These are phyloP conservation scores for Naganishia albida DNA, from an alignment of 1,284 basidiomycete genomes.

Conservation along the genomic window DNA sequence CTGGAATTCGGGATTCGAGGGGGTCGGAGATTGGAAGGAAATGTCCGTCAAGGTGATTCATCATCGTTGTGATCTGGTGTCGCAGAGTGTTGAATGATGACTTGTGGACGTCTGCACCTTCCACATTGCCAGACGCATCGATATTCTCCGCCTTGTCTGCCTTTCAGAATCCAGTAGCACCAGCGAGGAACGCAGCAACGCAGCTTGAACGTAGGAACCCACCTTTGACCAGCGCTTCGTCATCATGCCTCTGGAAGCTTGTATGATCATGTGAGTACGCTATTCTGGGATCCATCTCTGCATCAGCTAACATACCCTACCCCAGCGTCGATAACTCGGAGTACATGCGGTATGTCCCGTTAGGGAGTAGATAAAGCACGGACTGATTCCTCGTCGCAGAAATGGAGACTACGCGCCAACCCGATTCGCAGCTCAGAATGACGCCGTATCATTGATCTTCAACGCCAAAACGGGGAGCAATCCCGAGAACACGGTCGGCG, in stretches of 20 bases:
- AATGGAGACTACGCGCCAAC: constrained; percentile 93
- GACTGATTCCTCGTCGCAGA: constrained; percentile 36
- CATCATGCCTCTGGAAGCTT: constrained; percentile 89
- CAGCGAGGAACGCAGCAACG: background rate
- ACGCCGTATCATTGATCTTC: constrained; percentile 89
- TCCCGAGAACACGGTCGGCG: constrained; percentile 93
- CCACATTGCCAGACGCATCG: too few species aligned
- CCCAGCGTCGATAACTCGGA: constrained; percentile 85
- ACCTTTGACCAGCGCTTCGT: constrained; percentile 22
- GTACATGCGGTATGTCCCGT: constrained; percentile 68
- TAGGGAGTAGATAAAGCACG: background rate
- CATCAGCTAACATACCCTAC: background rate
- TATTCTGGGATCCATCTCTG: constrained; percentile 20
- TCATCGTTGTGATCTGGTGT: background rate
- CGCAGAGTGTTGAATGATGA: background rate
- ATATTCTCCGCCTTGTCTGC: too few species aligned
- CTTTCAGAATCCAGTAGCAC: background rate
- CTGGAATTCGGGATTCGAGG: constrained; percentile 26
- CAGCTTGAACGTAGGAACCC: background rate
- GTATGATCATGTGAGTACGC: constrained; percentile 66
- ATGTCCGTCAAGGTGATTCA: constrained; percentile 14
- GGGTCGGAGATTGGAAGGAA: constrained; percentile 23
- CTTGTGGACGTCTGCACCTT: too few species aligned
- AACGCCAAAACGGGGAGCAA: constrained; percentile 92
- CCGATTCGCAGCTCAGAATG: constrained; percentile 84